phyloP scores from a whole-genome alignment of 345 rosid genomes.

The Raphanus raphanistrum region DNA sequence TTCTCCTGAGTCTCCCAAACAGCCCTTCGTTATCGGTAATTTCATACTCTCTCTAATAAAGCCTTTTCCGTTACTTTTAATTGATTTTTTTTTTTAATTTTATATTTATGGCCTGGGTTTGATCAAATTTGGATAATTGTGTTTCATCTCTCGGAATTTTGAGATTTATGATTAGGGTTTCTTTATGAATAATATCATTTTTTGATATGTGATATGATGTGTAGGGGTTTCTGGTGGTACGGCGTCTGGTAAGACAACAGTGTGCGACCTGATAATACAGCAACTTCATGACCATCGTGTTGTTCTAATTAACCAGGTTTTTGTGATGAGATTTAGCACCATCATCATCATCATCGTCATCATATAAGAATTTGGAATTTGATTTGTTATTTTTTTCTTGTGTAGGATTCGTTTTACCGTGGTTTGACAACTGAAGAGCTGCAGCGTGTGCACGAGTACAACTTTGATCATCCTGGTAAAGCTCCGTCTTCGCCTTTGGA shows the following conservation, averaged over 20 bases:
- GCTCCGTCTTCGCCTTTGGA: too few species aligned
- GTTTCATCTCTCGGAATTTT: too few species aligned
- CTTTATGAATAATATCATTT: too few species aligned
- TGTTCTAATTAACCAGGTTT: constrained; percentile 85
- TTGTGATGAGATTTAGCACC: background rate
- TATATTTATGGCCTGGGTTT: background rate
- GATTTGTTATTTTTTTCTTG: background rate
- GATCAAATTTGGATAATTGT: too few species aligned
- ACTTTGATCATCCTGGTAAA: constrained; percentile 68
- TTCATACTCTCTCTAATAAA: background rate
- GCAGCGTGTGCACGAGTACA: constrained; percentile 84
- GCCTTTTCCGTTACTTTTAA: background rate
- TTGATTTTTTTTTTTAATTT: too few species aligned
- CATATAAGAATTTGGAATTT: background rate
- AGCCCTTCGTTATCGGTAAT: constrained; percentile 78
- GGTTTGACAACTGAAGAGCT: constrained; percentile 82
- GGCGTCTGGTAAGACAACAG: constrained; percentile 97
- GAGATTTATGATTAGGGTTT: too few species aligned
- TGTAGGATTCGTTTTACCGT: constrained; percentile 81
- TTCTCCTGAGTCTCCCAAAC: constrained; percentile 34
- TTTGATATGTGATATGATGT: background rate
- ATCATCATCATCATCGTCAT: background rate
- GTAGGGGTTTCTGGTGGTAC: constrained; percentile 96
- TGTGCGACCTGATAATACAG: constrained; percentile 96
- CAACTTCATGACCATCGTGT: constrained; percentile 98